Conservation (phyloP, 2,329 filamentous ascomycete genomes). For the Didymosphaeria variabile region DNA sequence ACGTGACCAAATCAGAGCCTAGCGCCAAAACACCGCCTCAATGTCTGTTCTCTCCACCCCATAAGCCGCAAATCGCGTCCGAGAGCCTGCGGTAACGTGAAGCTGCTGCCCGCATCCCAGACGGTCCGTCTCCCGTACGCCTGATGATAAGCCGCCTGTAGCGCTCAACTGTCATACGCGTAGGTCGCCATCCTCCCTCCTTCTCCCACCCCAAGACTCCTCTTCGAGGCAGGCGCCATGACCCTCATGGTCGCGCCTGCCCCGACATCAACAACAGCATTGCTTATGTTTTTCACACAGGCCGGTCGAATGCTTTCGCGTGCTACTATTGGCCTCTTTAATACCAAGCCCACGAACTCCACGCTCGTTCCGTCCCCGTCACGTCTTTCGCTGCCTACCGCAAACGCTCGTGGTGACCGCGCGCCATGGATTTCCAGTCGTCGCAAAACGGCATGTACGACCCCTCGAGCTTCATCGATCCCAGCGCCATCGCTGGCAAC, state of each 20-base stretch:
- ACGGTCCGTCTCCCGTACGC: slow-evolving; percentile 34
- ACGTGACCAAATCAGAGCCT: slow-evolving; percentile 13
- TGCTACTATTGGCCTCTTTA: slow-evolving; percentile 22
- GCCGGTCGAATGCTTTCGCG: slow-evolving; percentile 38
- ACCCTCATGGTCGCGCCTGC: slow-evolving; percentile 35
- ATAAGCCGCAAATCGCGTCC: slow-evolving; percentile 43
- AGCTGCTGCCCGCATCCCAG: slow-evolving; percentile 40
- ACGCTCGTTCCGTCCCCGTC: slow-evolving; percentile 18
- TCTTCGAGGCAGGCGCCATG: slow-evolving; percentile 25
- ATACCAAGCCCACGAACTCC: not conserved
- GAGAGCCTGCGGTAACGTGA: slow-evolving; percentile 45
- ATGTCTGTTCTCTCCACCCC: slow-evolving; percentile 27
- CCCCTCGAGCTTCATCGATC: slow-evolving; percentile 50
- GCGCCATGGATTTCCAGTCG: slow-evolving; percentile 49
- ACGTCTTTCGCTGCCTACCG: slow-evolving; percentile 21
- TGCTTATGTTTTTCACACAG: slow-evolving; percentile 39
- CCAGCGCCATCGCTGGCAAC: slow-evolving; percentile 49
- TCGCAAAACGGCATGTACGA: slow-evolving; percentile 49
- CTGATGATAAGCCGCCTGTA: slow-evolving; percentile 40
- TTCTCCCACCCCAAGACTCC: slow-evolving; percentile 19
- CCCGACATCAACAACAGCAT: slow-evolving; percentile 39
- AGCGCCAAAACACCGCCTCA: slow-evolving; percentile 13
- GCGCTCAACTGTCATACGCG: slow-evolving; percentile 35
- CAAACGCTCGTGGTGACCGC: slow-evolving; percentile 26
- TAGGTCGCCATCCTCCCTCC: slow-evolving; percentile 28